Evolutionary conservation across 768 basidiomycete genomes (phyloP), one percentile per base, ranked within the genome.

Genomic region (Kwoniella dejecticola): DNA sequence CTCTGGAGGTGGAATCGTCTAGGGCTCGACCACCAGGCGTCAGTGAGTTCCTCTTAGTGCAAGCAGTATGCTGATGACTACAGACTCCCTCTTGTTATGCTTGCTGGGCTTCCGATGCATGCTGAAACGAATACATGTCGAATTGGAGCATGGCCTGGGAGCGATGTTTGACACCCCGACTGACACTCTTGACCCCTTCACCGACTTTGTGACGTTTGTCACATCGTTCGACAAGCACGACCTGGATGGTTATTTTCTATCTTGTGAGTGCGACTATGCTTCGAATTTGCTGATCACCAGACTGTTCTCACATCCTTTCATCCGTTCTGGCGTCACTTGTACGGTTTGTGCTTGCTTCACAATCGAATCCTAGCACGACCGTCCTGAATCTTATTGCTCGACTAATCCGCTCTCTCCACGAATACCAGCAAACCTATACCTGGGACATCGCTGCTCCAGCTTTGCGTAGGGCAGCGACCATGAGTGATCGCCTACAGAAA

Each of bases 51-150:
- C 7, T 36, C 33, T 36, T 36, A 23, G 27, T 11, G 11, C 15
- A n/a, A 23, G 40, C 30, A 23, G 21, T 42, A 44, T 33, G 41
- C 40, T 47, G 30, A 59, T 11, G 21, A 23, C 17, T 7, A 36
- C 31, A 66, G 64, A 45, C 44, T 68, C 67, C 5, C 52, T 68
- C 23, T 40, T 68, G 19, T 26, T 68, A 0, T 44, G 38, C 21
- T 38, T 68, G 15, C 60, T 68, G 11, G 63, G 67, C 4, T 59
- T 68, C 36, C 63, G 63, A 24, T 64, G 63, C 38, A 68, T 68
- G 67, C 56, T 68, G 17, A 40, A 47, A 19, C 27, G 67, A 3
- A 68, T 68, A 31, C 49, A 47, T 19, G 61, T 68, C 29, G 67
- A 68, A 52, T 45, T 68, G 21, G 63, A 68, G 54, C 57, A 61